Base-by-base conservation (phyloP, 768 basidiomycete species). In the Boletellus ananiceps region DNA sequence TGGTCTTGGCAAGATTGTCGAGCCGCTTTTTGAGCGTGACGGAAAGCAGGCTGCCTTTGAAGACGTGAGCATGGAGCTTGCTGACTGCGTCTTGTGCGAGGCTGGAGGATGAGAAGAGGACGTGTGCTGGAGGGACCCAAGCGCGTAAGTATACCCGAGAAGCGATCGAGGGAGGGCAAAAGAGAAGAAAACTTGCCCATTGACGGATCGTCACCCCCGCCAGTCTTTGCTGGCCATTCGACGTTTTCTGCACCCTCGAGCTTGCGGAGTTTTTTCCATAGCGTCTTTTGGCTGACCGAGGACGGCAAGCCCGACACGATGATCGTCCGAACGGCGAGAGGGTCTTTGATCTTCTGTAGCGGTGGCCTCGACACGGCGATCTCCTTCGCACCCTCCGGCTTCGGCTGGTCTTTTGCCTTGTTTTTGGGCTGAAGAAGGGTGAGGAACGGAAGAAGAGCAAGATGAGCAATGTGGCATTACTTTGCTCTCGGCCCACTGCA, bases 181-280 rank as follows among this genome's bases (percentile, higher is more conserved):
- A 18, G 14, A 29, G 8, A 3, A 40, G 39, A 31, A 18, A n/a
- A 29, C 38, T 45, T 40, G 81, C 84, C 84, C 39, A 73, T 74
- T n/a, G 62, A 70, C 7, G 69, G 62, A 64, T 84, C 79, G 37
- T 75, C 82, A 1, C 76, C 78, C 25, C 63, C 63, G 51, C 53
- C 47, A 0, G 64, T 58, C 37, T 79, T 75, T 3, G 77, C 61
- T 0, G 88, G 87, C 78, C 82, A 89, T 49, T 82, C 82, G 19
- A 89, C 78, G 40, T 80, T 84, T 58, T 87, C 84, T 7, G 86
- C 83, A n/a, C 86, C 88, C 0, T 75, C 64, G 37, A 81, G 77
- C 71, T 94, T 94, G 48, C 88, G 81, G 39, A 92, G 72, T 62
- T 93, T 93, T 68, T 94, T 93, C 88, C 88, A 92, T 0, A 92